Base-by-base conservation (phyloP, 1,139 yeast genomes). In the Candida sanyaensis region DNA sequence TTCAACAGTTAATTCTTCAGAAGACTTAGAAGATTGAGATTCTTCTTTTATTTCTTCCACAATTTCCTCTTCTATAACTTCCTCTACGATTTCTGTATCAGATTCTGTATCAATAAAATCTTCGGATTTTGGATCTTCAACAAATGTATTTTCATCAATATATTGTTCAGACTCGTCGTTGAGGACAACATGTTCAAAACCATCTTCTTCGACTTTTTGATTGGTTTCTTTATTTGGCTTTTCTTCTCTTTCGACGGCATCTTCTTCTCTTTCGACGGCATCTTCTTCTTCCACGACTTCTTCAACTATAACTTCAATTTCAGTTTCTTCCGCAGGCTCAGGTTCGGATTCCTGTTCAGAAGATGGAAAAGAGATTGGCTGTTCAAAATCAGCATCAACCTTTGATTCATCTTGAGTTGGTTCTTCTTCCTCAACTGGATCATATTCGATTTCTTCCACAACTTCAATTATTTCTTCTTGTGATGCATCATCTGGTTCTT, bases 401-500 rank as follows among this genome's bases (percentile, higher is more conserved):
- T 17, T 17, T 17, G 21, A 17, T 21, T 38, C 40, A 27, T 43
- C 33, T 23, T 40, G 45, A 30, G n/a, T 29, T 24, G 10, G 34
- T 12, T 37, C 28, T 4, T 42, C 39, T 23, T 33, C 21, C 21
- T 17, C 21, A 17, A 3, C 21, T 17, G n/a, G n/a, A n/a, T n/a
- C n/a, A n/a, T n/a, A 13, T 8, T 33, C 31, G 12, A 21, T 29
- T 21, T 41, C 42, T 44, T n/a, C 47, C 9, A 42, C 38, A 41
- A 30, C 52, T 33, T 36, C 53, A 40, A 41, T 45, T 12, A 40
- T 39, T 21, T 49, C 48, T 31, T 45, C 55, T 31, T 37, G 50
- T n/a, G 49, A 37, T 3, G 42, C 49, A 9, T 30, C 47, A 38
- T 34, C 26, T 11, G 45, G 41, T 39, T 45, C 50, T 21, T 33